A percentile compares a stretch with the other conserved stretches of the same genome.
These are phyloP conservation scores for Sarcomyxa edulis DNA, from an alignment of 768 basidiomycete genomes.

Conservation along the genomic window DNA sequence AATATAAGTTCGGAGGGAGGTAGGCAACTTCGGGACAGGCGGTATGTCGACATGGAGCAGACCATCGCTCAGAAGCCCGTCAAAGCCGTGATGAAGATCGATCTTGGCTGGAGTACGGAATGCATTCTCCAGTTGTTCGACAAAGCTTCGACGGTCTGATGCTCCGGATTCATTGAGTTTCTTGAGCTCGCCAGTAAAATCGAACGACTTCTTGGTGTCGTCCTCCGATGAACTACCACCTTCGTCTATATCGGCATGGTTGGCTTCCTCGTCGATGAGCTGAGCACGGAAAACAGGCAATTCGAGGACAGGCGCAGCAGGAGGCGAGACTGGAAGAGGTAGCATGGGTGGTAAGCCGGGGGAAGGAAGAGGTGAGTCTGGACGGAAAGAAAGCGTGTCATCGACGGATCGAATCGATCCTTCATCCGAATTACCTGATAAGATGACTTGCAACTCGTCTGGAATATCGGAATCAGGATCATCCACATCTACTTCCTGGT, in stretches of 20 bases:
- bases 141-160: constrained; percentile 68
- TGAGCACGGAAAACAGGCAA: constrained; percentile 37
- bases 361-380: constrained; percentile 20
- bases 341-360: constrained; percentile 39
- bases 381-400: constrained; percentile 31
- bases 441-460: constrained; percentile 63
- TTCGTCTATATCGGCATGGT: constrained; percentile 35
- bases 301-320: constrained; percentile 15
- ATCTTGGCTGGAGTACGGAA: constrained; percentile 74
- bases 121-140: constrained; percentile 76
- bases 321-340: constrained; percentile 17
- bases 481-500: constrained; percentile 42
- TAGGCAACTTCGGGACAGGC: constrained; percentile 48
- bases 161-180: constrained; percentile 66
- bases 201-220: constrained; percentile 76
- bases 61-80: too few species aligned
- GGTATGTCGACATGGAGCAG: constrained; percentile 36
- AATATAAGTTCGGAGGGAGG: constrained; percentile 13
- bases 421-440: constrained; percentile 34
- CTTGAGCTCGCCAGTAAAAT: constrained; percentile 76
- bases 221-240: constrained; percentile 40
- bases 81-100: constrained; percentile 47
- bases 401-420: constrained; percentile 24
- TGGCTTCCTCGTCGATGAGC: constrained; percentile 39
- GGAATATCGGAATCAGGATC: constrained; percentile 82